These are phyloP conservation scores for Spiromastix sp. DNA, from an alignment of 2,329 filamentous ascomycete species.

Conservation along the genomic window DNA sequence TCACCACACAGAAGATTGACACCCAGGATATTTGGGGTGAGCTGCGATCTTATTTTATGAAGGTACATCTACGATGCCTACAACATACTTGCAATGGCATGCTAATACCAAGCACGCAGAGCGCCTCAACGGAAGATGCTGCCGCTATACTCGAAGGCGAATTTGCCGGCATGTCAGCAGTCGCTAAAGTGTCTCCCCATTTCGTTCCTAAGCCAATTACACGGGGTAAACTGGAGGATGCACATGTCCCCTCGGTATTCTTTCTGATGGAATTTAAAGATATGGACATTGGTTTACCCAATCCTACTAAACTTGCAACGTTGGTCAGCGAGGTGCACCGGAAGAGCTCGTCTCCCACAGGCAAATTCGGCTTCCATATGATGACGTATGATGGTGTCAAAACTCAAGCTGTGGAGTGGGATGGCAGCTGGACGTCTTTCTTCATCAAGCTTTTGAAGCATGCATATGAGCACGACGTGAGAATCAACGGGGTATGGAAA, in stretches of 20 bases:
- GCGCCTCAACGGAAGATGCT: no score
- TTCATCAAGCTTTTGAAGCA: slow-evolving; percentile 27
- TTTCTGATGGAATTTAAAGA: slow-evolving; percentile 33
- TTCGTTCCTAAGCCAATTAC: slow-evolving; percentile 34
- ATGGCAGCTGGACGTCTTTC: slow-evolving; percentile 30
- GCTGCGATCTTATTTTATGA: no score
- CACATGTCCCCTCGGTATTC: slow-evolving; percentile 30
- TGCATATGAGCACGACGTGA: slow-evolving; percentile 24
- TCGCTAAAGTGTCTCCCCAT: slow-evolving; percentile 25
- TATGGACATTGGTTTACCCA: slow-evolving; percentile 22
- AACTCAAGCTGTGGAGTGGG: slow-evolving; percentile 22
- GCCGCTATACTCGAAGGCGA: slow-evolving; percentile 33
- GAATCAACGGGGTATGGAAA: no score
- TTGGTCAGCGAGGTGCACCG: slow-evolving; percentile 21
- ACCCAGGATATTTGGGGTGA: no score
- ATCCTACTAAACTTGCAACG: slow-evolving; percentile 16
- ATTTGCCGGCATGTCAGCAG: slow-evolving; percentile 30
- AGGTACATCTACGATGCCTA: no score
- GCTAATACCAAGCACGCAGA: no score
- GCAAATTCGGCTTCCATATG: slow-evolving; percentile 22
- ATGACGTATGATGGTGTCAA: slow-evolving; percentile 20
- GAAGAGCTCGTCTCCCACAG: slow-evolving; percentile 21
- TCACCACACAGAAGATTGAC: no score
- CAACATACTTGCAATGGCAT: no score
- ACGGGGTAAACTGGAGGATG: slow-evolving; percentile 26